Evolutionary conservation across 208 protist genomes (phyloP).

Genomic region (Crithidia bombi): DNA sequence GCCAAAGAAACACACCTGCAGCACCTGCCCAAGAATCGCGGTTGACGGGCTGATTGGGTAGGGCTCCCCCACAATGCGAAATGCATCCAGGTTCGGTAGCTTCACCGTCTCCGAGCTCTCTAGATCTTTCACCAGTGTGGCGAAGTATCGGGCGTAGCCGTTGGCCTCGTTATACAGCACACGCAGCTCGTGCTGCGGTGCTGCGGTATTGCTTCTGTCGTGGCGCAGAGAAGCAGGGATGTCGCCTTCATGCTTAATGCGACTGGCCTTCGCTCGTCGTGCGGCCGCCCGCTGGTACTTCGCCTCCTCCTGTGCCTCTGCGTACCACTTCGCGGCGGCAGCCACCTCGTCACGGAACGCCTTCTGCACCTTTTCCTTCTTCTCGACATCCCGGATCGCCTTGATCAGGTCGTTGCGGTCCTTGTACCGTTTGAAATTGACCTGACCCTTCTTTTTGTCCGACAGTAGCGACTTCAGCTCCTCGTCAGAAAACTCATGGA

Average conservation of each 20-base stretch:
- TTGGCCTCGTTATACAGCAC: conserved; percentile 32
- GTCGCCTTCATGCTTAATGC: conserved; percentile 5
- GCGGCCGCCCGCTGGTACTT: conserved; percentile 12
- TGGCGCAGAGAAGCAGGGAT: conserved; percentile 6
- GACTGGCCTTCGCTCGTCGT: neutral
- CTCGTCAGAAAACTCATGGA: conserved; percentile 17
- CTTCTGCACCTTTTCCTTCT: conserved; percentile 21
- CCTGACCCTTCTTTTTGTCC: conserved; percentile 42
- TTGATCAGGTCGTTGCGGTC: conserved; percentile 23
- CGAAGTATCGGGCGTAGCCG: conserved; percentile 18
- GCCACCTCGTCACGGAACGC: conserved; percentile 30
- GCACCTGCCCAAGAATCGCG: conserved; percentile 13
- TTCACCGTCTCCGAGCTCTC: conserved; percentile 6
- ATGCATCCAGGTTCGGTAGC: conserved; percentile 27
- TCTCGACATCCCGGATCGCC: conserved; percentile 26
- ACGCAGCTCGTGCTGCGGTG: conserved; percentile 23
- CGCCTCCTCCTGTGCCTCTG: conserved; percentile 10
- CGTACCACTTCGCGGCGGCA: conserved; percentile 23
- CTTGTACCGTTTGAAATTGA: conserved; percentile 34
- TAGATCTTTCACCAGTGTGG: conserved; percentile 25
- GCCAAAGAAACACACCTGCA: conserved; percentile 26
- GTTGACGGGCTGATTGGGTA: conserved; percentile 14
- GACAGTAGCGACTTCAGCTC: conserved; percentile 39
- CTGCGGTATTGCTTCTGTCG: neutral
- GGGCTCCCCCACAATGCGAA: conserved; percentile 17